These are phyloP conservation scores for Starmerella floricola DNA, from an alignment of 805 yeast genomes.

Conservation along the genomic window DNA sequence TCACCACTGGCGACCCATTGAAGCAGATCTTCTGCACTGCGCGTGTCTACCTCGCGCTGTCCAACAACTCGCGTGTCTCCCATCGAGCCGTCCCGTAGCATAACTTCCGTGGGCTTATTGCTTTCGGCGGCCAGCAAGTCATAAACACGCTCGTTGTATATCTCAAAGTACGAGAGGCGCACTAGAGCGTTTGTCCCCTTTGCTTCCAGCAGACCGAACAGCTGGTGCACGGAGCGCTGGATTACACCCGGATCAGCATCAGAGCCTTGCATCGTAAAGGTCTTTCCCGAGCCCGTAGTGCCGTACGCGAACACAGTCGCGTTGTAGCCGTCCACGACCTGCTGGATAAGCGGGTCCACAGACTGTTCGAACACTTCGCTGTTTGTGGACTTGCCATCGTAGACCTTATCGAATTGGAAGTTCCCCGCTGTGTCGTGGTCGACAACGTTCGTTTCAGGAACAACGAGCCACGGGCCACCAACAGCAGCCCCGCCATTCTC, in stretches of 20 bases:
- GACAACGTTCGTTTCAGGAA: conserved; percentile 4
- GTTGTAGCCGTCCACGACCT: conserved; percentile 61
- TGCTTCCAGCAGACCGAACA: conserved; percentile 34
- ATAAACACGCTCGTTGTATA: conserved; percentile 74
- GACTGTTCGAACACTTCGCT: conserved; percentile 45
- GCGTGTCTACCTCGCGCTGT: conserved; percentile 48
- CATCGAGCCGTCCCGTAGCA: conserved; percentile 61
- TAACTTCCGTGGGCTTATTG: conserved; percentile 35
- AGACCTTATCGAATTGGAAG: conserved; percentile 70
- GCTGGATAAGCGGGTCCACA: conserved; percentile 43
- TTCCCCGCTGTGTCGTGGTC: conserved; percentile 37
- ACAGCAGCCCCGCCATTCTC: not conserved
- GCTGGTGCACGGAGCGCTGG: conserved; percentile 48
- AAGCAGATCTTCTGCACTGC: conserved; percentile 47
- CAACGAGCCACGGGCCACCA: conserved; percentile 9
- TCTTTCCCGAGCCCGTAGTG: conserved; percentile 89
- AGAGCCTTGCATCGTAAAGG: conserved; percentile 73
- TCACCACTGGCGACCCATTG: conserved; percentile 58
- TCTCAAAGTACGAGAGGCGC: conserved; percentile 64
- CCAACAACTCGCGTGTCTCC: conserved; percentile 70
- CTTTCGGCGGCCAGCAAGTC: conserved; percentile 45
- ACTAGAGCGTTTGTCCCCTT: conserved; percentile 29
- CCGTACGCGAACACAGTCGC: conserved; percentile 91
- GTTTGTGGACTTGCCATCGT: conserved; percentile 45
- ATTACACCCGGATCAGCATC: conserved; percentile 54